phyloP scores from a whole-genome alignment of 352 stramenopile species.

The Pythium dissotocum region DNA sequence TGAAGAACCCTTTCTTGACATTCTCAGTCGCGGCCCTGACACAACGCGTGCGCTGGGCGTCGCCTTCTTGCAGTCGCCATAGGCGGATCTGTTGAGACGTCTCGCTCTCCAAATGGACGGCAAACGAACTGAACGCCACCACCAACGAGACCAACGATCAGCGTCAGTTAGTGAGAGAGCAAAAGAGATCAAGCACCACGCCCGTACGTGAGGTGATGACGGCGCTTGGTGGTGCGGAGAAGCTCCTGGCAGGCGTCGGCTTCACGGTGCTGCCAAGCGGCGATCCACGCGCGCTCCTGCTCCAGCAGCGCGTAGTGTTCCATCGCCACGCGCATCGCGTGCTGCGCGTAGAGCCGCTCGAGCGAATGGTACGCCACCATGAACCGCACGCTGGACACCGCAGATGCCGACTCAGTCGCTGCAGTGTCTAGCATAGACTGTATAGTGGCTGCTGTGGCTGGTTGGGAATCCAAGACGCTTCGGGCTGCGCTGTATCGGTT shows the following conservation, averaged over 20 bases:
- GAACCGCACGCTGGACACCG: slow-evolving; percentile 21
- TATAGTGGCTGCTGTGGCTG: neutral
- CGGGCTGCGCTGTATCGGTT: neutral
- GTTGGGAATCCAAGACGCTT: slow-evolving; percentile 2
- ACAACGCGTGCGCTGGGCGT: slow-evolving; percentile 63
- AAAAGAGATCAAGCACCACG: neutral
- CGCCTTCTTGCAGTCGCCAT: slow-evolving; percentile 39
- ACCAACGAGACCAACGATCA: slow-evolving; percentile 1
- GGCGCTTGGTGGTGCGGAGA: slow-evolving; percentile 35
- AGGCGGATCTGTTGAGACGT: slow-evolving; percentile 55
- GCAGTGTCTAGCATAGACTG: neutral
- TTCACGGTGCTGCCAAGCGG: slow-evolving; percentile 35
- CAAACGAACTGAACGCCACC: slow-evolving; percentile 44
- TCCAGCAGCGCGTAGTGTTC: slow-evolving; percentile 51
- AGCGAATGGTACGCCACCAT: slow-evolving; percentile 28
- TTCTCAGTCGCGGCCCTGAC: slow-evolving; percentile 72
- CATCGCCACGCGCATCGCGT: slow-evolving; percentile 36
- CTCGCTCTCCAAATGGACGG: slow-evolving; percentile 62
- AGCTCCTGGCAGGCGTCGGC: slow-evolving; percentile 32
- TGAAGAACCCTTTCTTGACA: slow-evolving; percentile 56
- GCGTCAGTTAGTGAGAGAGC: neutral
- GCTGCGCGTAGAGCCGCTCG: slow-evolving; percentile 33
- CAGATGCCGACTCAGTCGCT: neutral
- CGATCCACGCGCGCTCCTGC: slow-evolving; percentile 45
- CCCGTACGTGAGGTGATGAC: slow-evolving; percentile 48